Conservation (phyloP, 2,329 filamentous ascomycete species). For the Bipolaris victoriae region DNA sequence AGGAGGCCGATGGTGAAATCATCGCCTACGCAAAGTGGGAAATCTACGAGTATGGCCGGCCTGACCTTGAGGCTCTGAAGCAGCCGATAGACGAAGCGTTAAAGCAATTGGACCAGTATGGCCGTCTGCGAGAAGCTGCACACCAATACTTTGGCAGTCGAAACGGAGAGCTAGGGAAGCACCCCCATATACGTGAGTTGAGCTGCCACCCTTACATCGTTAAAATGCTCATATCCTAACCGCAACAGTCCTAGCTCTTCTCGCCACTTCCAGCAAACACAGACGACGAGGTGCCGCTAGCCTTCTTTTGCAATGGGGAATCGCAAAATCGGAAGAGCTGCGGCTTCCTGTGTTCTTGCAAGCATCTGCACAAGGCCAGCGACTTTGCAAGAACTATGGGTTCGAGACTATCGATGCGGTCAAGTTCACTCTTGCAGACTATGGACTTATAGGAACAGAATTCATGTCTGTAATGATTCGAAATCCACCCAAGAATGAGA, state of each 20-base stretch:
- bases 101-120: constrained; percentile 4
- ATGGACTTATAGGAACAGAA: neutral
- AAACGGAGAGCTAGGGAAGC: neutral
- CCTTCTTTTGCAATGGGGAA: neutral
- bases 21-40: constrained; percentile 6
- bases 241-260: neutral
- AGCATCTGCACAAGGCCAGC: neutral
- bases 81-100: constrained; percentile 2
- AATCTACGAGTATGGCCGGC: neutral
- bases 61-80: constrained; percentile 1
- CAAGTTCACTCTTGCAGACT: neutral
- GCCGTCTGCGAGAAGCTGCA: constrained; percentile 1
- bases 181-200: constrained; percentile 7
- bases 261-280: neutral
- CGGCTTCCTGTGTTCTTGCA: neutral
- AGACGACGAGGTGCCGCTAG: neutral
- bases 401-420: neutral
- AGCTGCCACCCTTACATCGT: neutral
- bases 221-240: neutral
- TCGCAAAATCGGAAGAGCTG: neutral
- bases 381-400: neutral
- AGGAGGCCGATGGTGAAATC: neutral
- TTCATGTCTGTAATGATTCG: neutral
- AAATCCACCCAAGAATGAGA: neutral
- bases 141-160: constrained; percentile 3